Conservation (phyloP, 2,329 filamentous ascomycete species). For the Penicillium sp. region DNA sequence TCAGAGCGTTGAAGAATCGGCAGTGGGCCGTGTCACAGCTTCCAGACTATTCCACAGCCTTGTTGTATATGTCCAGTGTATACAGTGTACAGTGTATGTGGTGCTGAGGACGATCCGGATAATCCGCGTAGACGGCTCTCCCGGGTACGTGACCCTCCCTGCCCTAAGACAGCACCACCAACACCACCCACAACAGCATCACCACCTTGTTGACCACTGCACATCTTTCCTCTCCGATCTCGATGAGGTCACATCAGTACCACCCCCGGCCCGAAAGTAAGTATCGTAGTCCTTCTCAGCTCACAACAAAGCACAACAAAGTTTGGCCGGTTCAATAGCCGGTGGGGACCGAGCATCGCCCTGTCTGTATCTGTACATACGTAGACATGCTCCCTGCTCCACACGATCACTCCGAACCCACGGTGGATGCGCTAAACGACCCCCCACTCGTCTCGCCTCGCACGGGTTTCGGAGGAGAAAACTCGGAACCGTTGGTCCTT, state of each 20-base stretch:
- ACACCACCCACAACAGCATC: neutral
- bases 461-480: slow-evolving; percentile 28
- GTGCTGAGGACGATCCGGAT: neutral
- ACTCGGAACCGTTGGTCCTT: slow-evolving; percentile 27
- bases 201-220: neutral
- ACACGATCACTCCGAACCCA: slow-evolving; percentile 3
- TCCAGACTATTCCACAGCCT: slow-evolving; percentile 3
- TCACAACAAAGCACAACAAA: neutral
- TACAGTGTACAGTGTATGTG: neutral
- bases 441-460: slow-evolving; percentile 5
- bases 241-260: slow-evolving; percentile 1
- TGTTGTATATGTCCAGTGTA: too few species aligned
- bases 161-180: neutral
- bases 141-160: neutral
- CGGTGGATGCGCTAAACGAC: neutral
- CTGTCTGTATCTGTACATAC: neutral
- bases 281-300: neutral
- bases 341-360: neutral
- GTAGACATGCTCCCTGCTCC: slow-evolving; percentile 2
- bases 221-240: neutral
- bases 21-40: neutral
- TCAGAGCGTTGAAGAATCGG: neutral
- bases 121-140: neutral
- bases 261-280: slow-evolving; percentile 2
- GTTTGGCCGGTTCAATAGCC: slow-evolving; percentile 1